A percentile compares a stretch with the other conserved stretches of the same genome.
These are phyloP conservation scores for Leptosphaerulina australis DNA, from an alignment of 2,329 filamentous ascomycete genomes.

Conservation along the genomic window DNA sequence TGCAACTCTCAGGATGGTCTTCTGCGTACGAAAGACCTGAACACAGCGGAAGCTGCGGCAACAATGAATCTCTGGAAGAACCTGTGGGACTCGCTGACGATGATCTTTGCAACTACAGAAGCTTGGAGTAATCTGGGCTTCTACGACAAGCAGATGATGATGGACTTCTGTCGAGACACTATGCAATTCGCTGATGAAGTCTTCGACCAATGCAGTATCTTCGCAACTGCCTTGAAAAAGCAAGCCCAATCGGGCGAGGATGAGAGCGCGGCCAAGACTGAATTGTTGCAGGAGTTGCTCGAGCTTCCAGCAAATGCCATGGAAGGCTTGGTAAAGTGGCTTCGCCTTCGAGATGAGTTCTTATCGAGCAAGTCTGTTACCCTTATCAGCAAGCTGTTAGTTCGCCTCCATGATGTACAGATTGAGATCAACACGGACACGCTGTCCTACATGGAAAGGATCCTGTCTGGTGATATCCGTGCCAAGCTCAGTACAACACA, in stretches of 20 bases:
- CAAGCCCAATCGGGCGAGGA: slow-evolving; percentile 43
- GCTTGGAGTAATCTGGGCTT: slow-evolving; percentile 75
- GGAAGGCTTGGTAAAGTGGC: slow-evolving; percentile 79
- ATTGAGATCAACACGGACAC: slow-evolving; percentile 71
- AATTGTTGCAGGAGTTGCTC: slow-evolving; percentile 61
- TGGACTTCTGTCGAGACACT: slow-evolving; percentile 89
- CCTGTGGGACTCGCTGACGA: slow-evolving; percentile 80
- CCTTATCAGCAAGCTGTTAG: slow-evolving; percentile 82
- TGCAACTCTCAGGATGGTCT: slow-evolving; percentile 68
- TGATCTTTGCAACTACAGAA: slow-evolving; percentile 83
- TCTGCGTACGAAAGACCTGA: slow-evolving; percentile 64
- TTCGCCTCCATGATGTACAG: slow-evolving; percentile 76
- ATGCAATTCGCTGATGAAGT: slow-evolving; percentile 92
- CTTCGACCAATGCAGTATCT: slow-evolving; percentile 82
- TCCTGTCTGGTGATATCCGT: slow-evolving; percentile 67
- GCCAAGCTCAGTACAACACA: slow-evolving; percentile 84
- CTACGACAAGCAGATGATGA: slow-evolving; percentile 75
- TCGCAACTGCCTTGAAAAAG: slow-evolving; percentile 71
- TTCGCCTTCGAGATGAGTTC: slow-evolving; percentile 86
- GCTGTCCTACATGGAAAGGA: slow-evolving; percentile 67
- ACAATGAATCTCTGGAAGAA: slow-evolving; percentile 81
- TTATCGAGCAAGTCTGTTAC: slow-evolving; percentile 81
- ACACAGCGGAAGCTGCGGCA: slow-evolving; percentile 66
- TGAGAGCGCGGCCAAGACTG: slow-evolving; percentile 40
- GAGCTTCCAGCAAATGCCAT: slow-evolving; percentile 69